phyloP scores from a whole-genome alignment of 768 basidiomycete genomes.

The Pleurotus tuoliensis region DNA sequence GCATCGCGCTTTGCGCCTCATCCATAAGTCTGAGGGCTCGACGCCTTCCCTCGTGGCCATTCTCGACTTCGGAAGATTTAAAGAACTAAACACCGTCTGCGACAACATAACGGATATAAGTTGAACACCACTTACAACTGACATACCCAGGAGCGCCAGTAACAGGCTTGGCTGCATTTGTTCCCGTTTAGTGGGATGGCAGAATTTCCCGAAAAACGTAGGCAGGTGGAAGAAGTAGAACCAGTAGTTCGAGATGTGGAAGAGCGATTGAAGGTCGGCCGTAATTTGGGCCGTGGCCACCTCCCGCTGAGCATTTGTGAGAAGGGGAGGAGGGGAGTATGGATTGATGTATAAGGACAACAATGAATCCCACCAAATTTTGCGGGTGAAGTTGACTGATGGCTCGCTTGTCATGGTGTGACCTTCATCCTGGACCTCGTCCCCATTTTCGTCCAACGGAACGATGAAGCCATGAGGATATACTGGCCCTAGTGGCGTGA shows the following conservation, averaged over 20 bases:
- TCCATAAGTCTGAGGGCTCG: conserved; percentile 60
- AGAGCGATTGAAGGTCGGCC: conserved; percentile 59
- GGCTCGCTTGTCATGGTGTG: conserved; percentile 49
- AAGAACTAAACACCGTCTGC: conserved; percentile 34
- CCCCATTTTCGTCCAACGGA: conserved; percentile 15
- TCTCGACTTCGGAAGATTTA: conserved; percentile 61
- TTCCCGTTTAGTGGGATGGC: conserved; percentile 48
- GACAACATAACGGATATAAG: no score
- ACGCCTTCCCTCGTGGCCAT: conserved; percentile 45
- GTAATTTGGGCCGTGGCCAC: conserved; percentile 41
- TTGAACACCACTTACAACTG: conserved; percentile 26
- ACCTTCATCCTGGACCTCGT: conserved; percentile 3
- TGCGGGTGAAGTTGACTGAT: conserved; percentile 61
- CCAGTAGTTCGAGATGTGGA: conserved; percentile 65
- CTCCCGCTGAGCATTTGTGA: conserved; percentile 43
- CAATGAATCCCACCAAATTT: conserved; percentile 79
- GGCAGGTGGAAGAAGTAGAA: conserved; percentile 73
- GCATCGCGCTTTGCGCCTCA: conserved; percentile 64
- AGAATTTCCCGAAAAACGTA: conserved; percentile 57
- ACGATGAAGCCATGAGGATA: conserved; percentile 16
- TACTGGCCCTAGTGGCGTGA: neutral
- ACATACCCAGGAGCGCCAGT: conserved; percentile 56
- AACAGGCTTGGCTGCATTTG: conserved; percentile 67
- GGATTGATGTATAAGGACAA: conserved; percentile 49
- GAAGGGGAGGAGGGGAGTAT: conserved; percentile 23